Conservation (phyloP, 2,329 filamentous ascomycete genomes). For the Capronia americana region DNA sequence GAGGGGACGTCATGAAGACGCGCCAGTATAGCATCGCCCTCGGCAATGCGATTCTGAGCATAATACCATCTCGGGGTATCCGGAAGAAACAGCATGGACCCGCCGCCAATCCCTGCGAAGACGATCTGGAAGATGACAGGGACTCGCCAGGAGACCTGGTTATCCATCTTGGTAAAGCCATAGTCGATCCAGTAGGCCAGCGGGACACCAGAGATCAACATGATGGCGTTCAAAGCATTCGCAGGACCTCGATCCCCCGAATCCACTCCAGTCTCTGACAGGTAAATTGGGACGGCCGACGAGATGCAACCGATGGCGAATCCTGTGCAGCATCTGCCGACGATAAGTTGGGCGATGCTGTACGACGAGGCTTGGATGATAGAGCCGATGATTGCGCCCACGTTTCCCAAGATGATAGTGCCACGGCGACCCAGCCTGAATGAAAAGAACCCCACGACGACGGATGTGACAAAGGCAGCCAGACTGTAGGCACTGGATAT, state of each 20-base stretch:
- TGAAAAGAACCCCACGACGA: slow-evolving; percentile 40
- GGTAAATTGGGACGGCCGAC: slow-evolving; percentile 42
- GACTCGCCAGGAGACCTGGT: slow-evolving; percentile 43
- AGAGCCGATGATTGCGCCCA: slow-evolving; percentile 43
- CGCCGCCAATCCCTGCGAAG: slow-evolving; percentile 38
- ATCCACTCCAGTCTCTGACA: slow-evolving; percentile 43
- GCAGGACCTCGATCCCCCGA: slow-evolving; percentile 41
- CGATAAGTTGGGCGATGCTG: slow-evolving; percentile 42
- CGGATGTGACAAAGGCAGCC: slow-evolving; percentile 38
- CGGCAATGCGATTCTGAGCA: slow-evolving; percentile 35
- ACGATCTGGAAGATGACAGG: slow-evolving; percentile 44
- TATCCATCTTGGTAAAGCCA: slow-evolving; percentile 42
- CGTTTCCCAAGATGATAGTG: slow-evolving; percentile 41
- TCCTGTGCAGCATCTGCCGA: slow-evolving; percentile 35
- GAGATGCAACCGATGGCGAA: slow-evolving; percentile 45
- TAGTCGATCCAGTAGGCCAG: slow-evolving; percentile 47
- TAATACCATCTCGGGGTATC: slow-evolving; percentile 44
- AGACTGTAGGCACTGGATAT: slow-evolving; percentile 40
- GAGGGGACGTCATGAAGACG: slow-evolving; percentile 38
- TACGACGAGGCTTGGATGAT: slow-evolving; percentile 42
- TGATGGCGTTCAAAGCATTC: slow-evolving; percentile 43
- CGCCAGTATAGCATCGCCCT: slow-evolving; percentile 40
- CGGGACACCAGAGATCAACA: slow-evolving; percentile 41
- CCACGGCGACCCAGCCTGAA: slow-evolving; percentile 40
- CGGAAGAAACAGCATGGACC: slow-evolving; percentile 36